phyloP scores from a whole-genome alignment of 73 alveolate genomes.

The Symbiodinium pilosum region DNA sequence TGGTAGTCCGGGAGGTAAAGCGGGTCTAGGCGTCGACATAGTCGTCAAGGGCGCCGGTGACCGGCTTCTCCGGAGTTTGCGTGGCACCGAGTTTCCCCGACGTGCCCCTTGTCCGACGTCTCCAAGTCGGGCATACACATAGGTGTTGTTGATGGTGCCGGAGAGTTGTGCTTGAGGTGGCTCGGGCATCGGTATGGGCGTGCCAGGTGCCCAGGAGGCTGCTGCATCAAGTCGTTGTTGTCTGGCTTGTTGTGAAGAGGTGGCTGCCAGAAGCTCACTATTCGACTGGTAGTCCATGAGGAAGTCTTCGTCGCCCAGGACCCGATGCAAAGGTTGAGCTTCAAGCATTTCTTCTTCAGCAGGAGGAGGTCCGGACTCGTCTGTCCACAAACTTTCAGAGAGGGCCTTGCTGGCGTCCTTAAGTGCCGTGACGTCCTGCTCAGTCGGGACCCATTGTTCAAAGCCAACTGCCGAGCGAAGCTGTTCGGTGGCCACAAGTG shows the following conservation, averaged over 20 bases:
- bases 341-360: neutral
- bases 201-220: neutral
- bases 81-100: neutral
- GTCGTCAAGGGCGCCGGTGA: neutral
- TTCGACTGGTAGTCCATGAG: neutral
- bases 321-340: too few species aligned
- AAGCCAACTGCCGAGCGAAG: neutral
- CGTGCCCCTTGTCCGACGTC: neutral
- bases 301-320: too few species aligned
- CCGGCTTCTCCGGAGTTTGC: neutral
- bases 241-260: neutral
- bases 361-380: slow-evolving; percentile 33
- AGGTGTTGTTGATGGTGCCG: neutral
- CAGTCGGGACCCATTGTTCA: neutral
- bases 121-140: neutral
- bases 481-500: neutral
- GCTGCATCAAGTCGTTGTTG: neutral
- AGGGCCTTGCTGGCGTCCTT: neutral
- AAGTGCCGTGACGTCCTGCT: neutral
- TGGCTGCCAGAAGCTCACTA: neutral
- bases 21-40: neutral
- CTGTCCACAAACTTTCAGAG: neutral
- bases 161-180: neutral
- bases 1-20: neutral
- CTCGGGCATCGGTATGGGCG: neutral